phyloP scores from a whole-genome alignment of 306 rosid genomes.

The Corylus heterophylla region DNA sequence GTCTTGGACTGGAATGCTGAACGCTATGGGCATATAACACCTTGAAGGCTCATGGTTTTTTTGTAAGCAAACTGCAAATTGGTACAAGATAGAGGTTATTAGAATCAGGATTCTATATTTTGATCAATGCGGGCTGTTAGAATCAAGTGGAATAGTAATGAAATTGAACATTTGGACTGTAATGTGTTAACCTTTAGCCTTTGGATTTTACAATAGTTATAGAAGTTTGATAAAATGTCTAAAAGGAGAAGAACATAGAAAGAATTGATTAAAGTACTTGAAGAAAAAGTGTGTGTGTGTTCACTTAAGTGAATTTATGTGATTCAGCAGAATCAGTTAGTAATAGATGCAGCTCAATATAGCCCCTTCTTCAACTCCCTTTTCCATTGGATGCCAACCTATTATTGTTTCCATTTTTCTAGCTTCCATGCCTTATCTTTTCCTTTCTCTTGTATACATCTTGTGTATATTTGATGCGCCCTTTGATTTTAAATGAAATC shows the following conservation, averaged over 20 bases:
- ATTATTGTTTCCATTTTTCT: too few relatives aligned
- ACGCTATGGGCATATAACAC: neutral
- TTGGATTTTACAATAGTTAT: neutral
- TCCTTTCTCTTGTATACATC: too few relatives aligned
- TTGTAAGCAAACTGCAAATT: neutral
- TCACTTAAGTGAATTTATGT: too few relatives aligned
- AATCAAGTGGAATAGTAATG: neutral
- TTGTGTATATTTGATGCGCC: too few relatives aligned
- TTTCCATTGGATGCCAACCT: too few relatives aligned
- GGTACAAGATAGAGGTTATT: neutral
- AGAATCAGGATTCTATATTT: neutral
- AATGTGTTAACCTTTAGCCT: neutral
- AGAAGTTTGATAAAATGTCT: neutral
- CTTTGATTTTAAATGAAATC: too few relatives aligned
- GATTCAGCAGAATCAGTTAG: neutral
- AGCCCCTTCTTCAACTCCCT: neutral
- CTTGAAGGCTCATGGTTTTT: neutral
- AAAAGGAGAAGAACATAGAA: neutral
- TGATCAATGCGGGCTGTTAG: neutral
- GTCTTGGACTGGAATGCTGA: constrained; percentile 4
- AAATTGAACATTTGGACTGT: neutral
- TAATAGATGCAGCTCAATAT: neutral
- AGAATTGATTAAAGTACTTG: neutral
- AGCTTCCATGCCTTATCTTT: too few relatives aligned
- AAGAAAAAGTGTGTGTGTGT: neutral